Evolutionary conservation across 768 basidiomycete genomes (phyloP), one percentile per base, ranked within the genome.

Genomic region (Lactarius quietus): DNA sequence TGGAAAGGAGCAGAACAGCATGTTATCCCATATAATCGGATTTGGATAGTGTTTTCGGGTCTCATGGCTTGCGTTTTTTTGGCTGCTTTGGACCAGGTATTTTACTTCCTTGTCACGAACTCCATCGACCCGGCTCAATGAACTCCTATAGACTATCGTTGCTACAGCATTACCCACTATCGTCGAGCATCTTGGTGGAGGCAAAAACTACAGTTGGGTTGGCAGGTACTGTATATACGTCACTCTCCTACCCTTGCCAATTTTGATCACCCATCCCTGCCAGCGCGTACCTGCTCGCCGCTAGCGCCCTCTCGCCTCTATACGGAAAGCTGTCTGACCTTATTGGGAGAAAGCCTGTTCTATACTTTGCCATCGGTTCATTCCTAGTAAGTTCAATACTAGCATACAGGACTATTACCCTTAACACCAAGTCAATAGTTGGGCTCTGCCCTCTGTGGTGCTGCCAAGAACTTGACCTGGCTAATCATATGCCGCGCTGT

Each of bases 361-460:
- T 93, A 1, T 90, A 87, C 68, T 69, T 83, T 0, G 82, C 82
- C 6, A 90, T 95, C 43, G 12, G 79, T 26, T 73, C 86, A 5
- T 95, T 94, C 74, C 73, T 94, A 76, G 86, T 90, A 71, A 35
- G 81, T 71, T 0, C 3, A 2, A 12, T 3, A 3, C 1, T 26
- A 33, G n/a, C n/a, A 8, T 33, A 8, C 33, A 33, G 33, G 33
- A 26, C 3, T 45, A 9, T 53, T 26, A 18, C 38, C 28, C 23
- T 7, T 55, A 17, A 38, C 3, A 14, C 3, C 69, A 5, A 15
- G 8, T 59, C 58, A 9, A 20, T 43, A 90, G 89, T 75, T 92
- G 68, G 90, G 89, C 26, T 91, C 89, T 7, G 90, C 90, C 1
- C 76, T 93, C 61, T 93, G 90, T 69, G 92, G 92, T 17, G 88